A percentile compares a stretch with the other conserved stretches of the same genome.
Conservation (phyloP, 2,329 filamentous ascomycete species). For the Ophiocordyceps camponoti-floridani region DNA sequence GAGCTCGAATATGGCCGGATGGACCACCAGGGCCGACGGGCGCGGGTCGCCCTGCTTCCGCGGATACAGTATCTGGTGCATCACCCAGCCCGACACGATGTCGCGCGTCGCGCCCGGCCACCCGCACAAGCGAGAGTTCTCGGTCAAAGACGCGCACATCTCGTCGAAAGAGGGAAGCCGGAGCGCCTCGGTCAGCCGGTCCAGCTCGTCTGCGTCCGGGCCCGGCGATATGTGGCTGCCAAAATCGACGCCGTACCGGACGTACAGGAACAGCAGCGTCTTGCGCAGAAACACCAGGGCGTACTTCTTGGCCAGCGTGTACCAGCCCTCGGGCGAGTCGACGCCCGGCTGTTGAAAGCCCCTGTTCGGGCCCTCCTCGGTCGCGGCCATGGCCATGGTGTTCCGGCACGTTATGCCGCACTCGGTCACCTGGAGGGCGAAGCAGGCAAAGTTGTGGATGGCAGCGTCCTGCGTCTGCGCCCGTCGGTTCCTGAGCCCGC, state of each 20-base stretch:
- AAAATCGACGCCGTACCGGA: slow-evolving; percentile 79
- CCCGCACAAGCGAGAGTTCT: slow-evolving; percentile 22
- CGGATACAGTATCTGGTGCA: slow-evolving; percentile 34
- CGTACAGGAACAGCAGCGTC: slow-evolving; percentile 62
- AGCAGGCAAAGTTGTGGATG: slow-evolving; percentile 36
- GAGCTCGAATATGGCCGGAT: slow-evolving; percentile 86
- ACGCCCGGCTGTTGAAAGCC: slow-evolving; percentile 39
- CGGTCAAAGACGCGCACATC: slow-evolving; percentile 46
- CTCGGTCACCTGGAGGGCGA: slow-evolving; percentile 30
- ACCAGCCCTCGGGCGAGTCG: slow-evolving; percentile 33
- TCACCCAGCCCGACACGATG: slow-evolving; percentile 54
- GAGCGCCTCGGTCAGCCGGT: slow-evolving; percentile 60
- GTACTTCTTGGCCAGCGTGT: slow-evolving; percentile 56
- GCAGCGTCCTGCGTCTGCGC: slow-evolving; percentile 23
- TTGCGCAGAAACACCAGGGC: slow-evolving; percentile 85
- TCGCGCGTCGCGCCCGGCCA: slow-evolving; percentile 27
- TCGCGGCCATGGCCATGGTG: slow-evolving; percentile 9
- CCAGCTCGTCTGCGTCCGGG: slow-evolving; percentile 57
- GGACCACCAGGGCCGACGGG: slow-evolving; percentile 37
- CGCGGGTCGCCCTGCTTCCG: slow-evolving; percentile 12
- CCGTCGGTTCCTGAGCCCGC: slow-evolving; percentile 22
- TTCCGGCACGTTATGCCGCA: slow-evolving; percentile 23
- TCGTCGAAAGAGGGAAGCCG: slow-evolving; percentile 63
- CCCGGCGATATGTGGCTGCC: slow-evolving; percentile 46
- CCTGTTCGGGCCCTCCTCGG: slow-evolving; percentile 18